Percentiles rank a stretch among this genome's conserved stretches.
These are phyloP conservation scores for Eucalyptus rudis DNA, from an alignment of 345 rosid genomes.

Conservation along the genomic window DNA sequence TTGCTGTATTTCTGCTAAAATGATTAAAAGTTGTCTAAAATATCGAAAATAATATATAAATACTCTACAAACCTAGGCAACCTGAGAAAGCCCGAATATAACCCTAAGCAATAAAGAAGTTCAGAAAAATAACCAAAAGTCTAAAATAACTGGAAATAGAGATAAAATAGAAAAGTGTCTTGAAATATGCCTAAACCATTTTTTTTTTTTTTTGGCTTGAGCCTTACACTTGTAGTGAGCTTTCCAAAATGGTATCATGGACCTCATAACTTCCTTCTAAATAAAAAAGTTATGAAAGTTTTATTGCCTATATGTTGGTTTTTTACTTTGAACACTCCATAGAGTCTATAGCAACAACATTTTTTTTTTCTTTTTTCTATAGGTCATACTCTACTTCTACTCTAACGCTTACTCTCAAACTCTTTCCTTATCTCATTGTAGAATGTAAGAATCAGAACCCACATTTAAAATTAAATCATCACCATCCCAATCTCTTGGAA, in stretches of 20 bases:
- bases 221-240: background rate
- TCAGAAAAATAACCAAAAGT: background rate
- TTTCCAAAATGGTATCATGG: background rate
- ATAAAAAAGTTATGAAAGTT: background rate
- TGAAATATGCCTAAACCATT: background rate
- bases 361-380: fast-evolving
- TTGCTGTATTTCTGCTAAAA: background rate
- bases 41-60: background rate
- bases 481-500: no score
- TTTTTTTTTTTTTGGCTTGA: background rate
- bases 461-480: no score
- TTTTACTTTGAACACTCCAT: background rate
- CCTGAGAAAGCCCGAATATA: background rate
- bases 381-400: no score
- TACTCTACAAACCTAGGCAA: background rate
- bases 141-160: background rate
- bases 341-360: background rate
- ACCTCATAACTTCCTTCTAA: background rate
- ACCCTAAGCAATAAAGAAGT: background rate
- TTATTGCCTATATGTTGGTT: background rate
- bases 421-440: no score
- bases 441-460: no score
- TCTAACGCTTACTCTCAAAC: fast-evolving
- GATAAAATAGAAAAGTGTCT: background rate
- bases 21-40: background rate